Base-by-base conservation (phyloP, 768 basidiomycete species). In the Calocera viscosa region DNA sequence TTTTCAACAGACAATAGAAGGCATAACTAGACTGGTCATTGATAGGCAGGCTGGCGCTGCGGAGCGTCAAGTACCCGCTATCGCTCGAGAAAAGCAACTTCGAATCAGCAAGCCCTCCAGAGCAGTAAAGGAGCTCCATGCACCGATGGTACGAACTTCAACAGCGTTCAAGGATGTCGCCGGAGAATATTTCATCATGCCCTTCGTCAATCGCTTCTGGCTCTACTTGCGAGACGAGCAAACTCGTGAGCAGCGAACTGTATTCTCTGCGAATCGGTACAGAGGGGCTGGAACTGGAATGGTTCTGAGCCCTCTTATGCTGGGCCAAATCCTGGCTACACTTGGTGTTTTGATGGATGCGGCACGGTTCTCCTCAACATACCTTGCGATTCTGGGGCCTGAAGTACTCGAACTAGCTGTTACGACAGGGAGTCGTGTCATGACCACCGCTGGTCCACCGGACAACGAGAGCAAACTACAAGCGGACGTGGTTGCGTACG, bases 131-230 rank as follows among this genome's bases (percentile, higher is more conserved):
- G 83, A 85, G 66, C 76, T 84, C 7, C 22, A 49, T 49, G 10
- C 67, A 32, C 30, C 14, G n/a, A 24, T 17, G 12, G 41, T 22
- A 35, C 63, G 35, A 34, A 14, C 43, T 34, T 30, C 32, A 39
- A 28, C 26, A 65, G 84, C 83, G 0, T 80, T 74, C 73, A 73
- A 74, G 22, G 81, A 84, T 65, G 77, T 98, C 30, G 92, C 93
- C 0, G 90, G 90, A 0, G 91, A 94, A 73, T 86, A 78, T 76
- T 98, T 97, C 77, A 83, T 96, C 64, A 84, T 87, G 68, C 96
- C 96, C 0, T 79, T 98, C 65, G 83, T 97, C 77, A 89, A 94
- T 71, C 84, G 87, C n/a, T 96, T 98, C 77, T 99, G 94, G 94
- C 73, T 82, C n/a, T 91, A 94, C 77, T 83, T 96, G 49, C 84